phyloP scores from a whole-genome alignment of 768 basidiomycete genomes.

The Boletus patriciae region DNA sequence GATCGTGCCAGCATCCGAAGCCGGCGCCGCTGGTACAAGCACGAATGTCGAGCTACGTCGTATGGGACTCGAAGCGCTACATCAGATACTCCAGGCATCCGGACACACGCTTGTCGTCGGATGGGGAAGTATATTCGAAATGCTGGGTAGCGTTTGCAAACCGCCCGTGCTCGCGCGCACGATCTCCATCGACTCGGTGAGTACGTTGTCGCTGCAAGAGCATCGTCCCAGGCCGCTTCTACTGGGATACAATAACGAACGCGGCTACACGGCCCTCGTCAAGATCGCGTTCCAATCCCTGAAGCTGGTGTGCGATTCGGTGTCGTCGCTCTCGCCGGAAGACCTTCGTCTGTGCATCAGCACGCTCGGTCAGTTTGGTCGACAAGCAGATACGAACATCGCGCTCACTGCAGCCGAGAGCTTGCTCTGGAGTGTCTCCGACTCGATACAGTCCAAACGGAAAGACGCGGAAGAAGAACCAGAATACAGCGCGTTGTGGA shows the following conservation, averaged over 20 bases:
- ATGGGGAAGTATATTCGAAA: slow-evolving; percentile 92
- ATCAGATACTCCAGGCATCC: slow-evolving; percentile 86
- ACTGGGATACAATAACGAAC: slow-evolving; percentile 60
- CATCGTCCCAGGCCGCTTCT: slow-evolving; percentile 47
- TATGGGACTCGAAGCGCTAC: slow-evolving; percentile 87
- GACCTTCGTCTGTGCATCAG: slow-evolving; percentile 87
- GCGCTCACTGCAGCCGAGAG: slow-evolving; percentile 92
- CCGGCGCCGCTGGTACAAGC: slow-evolving; percentile 43
- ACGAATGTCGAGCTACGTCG: slow-evolving; percentile 74
- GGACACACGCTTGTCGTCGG: slow-evolving; percentile 91
- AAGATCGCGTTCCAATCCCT: slow-evolving; percentile 94
- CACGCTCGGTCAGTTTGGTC: slow-evolving; percentile 88
- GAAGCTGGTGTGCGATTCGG: slow-evolving; percentile 91
- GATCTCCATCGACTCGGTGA: slow-evolving; percentile 43
- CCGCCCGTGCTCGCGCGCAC: slow-evolving; percentile 42
- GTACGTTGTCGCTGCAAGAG: slow-evolving; percentile 42
- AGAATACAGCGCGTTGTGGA: slow-evolving; percentile 88
- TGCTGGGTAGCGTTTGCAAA: slow-evolving; percentile 86
- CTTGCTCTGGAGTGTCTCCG: slow-evolving; percentile 93
- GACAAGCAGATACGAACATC: slow-evolving; percentile 94
- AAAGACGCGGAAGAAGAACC: slow-evolving; percentile 60
- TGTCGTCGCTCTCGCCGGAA: slow-evolving; percentile 74
- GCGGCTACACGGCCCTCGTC: slow-evolving; percentile 70
- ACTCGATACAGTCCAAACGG: slow-evolving; percentile 86
- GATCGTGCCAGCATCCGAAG: slow-evolving; percentile 49